Percentiles rank a stretch among this genome's conserved stretches.
These are phyloP conservation scores for Phylloporus sp. DNA, from an alignment of 768 basidiomycete genomes.

Conservation along the genomic window DNA sequence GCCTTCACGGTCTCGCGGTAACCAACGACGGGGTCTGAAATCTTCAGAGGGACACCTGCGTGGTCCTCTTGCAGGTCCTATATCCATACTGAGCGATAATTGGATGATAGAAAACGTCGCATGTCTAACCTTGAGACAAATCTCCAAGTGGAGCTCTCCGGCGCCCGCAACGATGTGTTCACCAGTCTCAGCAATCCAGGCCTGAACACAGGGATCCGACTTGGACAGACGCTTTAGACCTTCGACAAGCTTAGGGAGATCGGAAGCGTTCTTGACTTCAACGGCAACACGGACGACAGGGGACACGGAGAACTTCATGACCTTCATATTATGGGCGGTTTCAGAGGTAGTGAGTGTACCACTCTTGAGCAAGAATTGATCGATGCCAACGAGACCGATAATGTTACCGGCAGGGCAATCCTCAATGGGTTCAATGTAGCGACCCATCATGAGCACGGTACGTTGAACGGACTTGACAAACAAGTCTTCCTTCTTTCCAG, in stretches of 20 bases:
- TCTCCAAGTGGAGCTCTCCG: constrained; percentile 98
- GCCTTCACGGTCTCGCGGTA: constrained; percentile 97
- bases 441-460: constrained; percentile 99
- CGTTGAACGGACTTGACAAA: constrained; percentile 98
- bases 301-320: constrained; percentile 99
- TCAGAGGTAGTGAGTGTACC: constrained; percentile 97
- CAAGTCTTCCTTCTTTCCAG: constrained; percentile 97
- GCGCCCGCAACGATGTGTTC: constrained; percentile 99
- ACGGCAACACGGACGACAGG: constrained; percentile 99
- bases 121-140: constrained; percentile 84
- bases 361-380: constrained; percentile 99
- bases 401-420: constrained; percentile 99
- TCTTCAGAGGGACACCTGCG: constrained; percentile 97
- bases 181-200: constrained; percentile 86
- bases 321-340: constrained; percentile 99
- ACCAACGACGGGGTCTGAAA: constrained; percentile 95
- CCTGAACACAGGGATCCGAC: constrained; percentile 98
- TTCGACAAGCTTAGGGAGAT: constrained; percentile 99
- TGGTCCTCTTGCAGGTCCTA: constrained; percentile 99
- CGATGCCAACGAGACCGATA: constrained; percentile 97
- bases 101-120: background rate
- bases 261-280: constrained; percentile 98
- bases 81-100: background rate
- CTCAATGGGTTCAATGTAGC: constrained; percentile 96
- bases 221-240: constrained; percentile 99